Evolutionary conservation across 139 green algal genomes (phyloP), one percentile per base, ranked within the genome.

Genomic region (Trebouxia sp.): DNA sequence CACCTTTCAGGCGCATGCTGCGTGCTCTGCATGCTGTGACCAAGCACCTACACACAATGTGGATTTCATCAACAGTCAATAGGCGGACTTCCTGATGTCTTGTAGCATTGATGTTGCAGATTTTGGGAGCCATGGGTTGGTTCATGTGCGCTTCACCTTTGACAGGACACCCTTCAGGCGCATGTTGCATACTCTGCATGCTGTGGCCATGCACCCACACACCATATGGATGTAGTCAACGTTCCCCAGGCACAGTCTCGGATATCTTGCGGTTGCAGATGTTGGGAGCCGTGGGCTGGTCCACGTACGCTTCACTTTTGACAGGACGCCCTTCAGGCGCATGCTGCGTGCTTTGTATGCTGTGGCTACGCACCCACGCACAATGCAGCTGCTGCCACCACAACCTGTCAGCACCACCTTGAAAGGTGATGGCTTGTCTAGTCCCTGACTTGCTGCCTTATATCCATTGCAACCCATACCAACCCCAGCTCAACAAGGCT

Each of bases 241-340:
- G n/a, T n/a, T n/a, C n/a, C n/a, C n/a, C 41, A 41, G n/a, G 41
- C 32, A 38, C 10, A 28, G 9, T 69, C 20, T 28, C 5, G 28
- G 26, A 20, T 26, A 48, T 26, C 15, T 11, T 6, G 47, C 47
- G 2, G 38, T 43, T 38, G 47, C 51, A 45, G 74, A 65, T 26
- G 17, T 17, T 35, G 47, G n/a, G 11, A 35, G 7, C 5, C 62
- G 70, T 15, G 84, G 66, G 42, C 83, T 91, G 45, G 76, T 83
- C 5, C 90, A 93, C 70, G 83, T 84, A 22, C 87, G 87, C 55
- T 92, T 93, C 83, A 78, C 79, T 50, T 92, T 91, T 41, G 84
- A 93, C 75, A 82, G 87, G 11, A 82, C 53, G 0, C 84, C 66
- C 0, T 50, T 88, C 14, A 55, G 8, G 1, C 81, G 81, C 35